Evolutionary conservation across 2,329 filamentous ascomycete species (phyloP).

Genomic region (Zymoseptoria pseudotritici): DNA sequence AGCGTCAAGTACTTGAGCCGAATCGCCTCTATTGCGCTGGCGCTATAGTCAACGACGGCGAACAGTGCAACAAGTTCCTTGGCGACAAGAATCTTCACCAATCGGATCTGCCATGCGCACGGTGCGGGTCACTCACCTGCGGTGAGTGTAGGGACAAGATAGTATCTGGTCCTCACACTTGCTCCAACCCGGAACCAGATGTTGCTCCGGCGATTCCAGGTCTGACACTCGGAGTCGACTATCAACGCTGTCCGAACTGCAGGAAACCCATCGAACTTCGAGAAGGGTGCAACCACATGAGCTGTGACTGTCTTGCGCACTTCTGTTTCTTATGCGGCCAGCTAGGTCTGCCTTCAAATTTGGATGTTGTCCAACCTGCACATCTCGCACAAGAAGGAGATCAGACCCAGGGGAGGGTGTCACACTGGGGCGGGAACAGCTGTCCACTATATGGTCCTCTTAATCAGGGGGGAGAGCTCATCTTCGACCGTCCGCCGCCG

Average conservation of each 20-base stretch:
- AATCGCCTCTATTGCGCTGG: constrained; percentile 1
- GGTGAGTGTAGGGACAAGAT: not conserved
- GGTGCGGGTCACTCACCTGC: not conserved
- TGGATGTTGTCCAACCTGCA: not conserved
- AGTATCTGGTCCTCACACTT: not conserved
- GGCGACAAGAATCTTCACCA: not conserved
- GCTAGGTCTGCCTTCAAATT: not conserved
- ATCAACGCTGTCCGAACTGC: constrained; percentile 15
- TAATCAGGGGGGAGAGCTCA: not conserved
- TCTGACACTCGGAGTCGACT: not conserved
- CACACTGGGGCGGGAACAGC: not conserved
- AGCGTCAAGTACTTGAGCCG: not conserved
- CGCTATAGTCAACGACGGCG: not conserved
- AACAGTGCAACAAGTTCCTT: not conserved
- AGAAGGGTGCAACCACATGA: constrained; percentile 5
- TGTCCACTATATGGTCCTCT: not conserved
- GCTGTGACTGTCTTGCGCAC: not conserved
- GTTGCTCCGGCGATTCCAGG: not conserved
- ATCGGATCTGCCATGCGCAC: not conserved
- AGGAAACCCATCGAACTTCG: not conserved
- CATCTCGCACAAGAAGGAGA: not conserved
- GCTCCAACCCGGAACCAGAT: not conserved
- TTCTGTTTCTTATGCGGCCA: constrained; percentile 8
- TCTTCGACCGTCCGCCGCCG: not conserved
- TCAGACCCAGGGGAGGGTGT: not conserved